Evolutionary conservation across 768 basidiomycete species (phyloP).

Genomic region (Calocera viscosa): DNA sequence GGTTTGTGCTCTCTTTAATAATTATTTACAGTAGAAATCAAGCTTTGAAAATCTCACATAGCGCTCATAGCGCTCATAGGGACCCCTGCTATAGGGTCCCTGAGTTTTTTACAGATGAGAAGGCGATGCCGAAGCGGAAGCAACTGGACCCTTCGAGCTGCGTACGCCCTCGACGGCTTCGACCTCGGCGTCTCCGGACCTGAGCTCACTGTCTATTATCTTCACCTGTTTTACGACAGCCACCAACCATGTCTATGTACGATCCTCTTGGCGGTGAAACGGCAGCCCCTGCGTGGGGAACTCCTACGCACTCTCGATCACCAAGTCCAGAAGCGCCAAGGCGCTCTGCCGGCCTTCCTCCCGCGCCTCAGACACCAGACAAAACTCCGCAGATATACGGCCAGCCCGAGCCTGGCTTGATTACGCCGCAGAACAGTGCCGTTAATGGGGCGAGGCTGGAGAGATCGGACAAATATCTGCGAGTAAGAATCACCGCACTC

Average conservation of each 20-base stretch:
- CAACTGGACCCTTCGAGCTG: not conserved
- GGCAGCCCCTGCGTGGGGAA: not conserved
- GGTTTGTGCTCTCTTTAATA: no score
- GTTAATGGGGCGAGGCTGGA: conserved; percentile 63
- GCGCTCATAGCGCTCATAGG: no score
- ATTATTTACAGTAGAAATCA: no score
- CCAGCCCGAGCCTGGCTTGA: conserved; percentile 68
- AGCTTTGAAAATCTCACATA: no score
- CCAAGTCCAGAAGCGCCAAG: conserved; percentile 3
- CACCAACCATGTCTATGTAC: not conserved
- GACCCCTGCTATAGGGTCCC: no score
- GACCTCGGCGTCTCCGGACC: not conserved
- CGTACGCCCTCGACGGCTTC: not conserved
- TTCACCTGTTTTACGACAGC: not conserved
- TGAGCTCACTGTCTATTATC: not conserved
- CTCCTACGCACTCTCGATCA: not conserved
- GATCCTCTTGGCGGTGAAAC: not conserved
- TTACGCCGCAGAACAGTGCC: conserved; percentile 57
- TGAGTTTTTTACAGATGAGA: no score
- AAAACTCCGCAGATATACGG: conserved; percentile 79
- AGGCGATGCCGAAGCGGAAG: not conserved
- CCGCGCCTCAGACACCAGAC: not conserved
- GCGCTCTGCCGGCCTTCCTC: not conserved
- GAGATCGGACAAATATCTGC: conserved; percentile 68
- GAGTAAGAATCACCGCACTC: conserved; percentile 77